A percentile compares a stretch with the other conserved stretches of the same genome.
phyloP scores from a whole-genome alignment of 2,329 filamentous ascomycete species.

The Microdochium nivale region DNA sequence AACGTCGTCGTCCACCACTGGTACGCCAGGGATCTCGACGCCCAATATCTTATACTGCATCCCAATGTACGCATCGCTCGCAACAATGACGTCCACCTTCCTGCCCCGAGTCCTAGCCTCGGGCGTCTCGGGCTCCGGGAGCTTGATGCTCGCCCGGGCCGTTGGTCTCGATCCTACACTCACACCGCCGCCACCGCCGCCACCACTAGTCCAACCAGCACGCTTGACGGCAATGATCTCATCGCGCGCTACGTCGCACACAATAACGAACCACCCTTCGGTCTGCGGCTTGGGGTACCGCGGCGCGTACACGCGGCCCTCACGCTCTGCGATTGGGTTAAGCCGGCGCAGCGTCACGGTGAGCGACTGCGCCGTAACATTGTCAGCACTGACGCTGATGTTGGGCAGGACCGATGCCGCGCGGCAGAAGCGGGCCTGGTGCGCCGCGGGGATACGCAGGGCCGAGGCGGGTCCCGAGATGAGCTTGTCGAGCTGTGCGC shows the following conservation, averaged over 20 bases:
- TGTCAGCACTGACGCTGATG: constrained; percentile 51
- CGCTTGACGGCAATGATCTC: constrained; percentile 84
- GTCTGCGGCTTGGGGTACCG: constrained; percentile 89
- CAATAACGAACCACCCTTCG: constrained; percentile 84
- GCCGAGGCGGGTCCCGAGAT: constrained; percentile 31
- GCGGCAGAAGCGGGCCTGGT: constrained; percentile 42
- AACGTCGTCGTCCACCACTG: constrained; percentile 38
- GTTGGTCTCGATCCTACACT: constrained; percentile 36
- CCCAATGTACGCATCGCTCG: constrained; percentile 83
- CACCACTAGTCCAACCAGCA: constrained; percentile 57
- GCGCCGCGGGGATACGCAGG: constrained; percentile 37
- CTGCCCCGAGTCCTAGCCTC: constrained; percentile 34
- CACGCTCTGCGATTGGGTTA: constrained; percentile 56
- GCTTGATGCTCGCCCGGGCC: constrained; percentile 48
- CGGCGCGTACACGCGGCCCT: constrained; percentile 76
- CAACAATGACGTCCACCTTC: constrained; percentile 63
- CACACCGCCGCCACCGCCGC: constrained; percentile 18
- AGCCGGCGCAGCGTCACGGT: constrained; percentile 55
- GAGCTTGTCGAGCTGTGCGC: constrained; percentile 25
- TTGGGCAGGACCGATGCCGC: constrained; percentile 61
- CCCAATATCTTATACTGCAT: constrained; percentile 48
- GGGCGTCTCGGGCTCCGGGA: constrained; percentile 39
- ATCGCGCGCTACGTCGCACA: constrained; percentile 58
- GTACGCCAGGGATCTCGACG: constrained; percentile 42
- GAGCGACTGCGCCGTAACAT: constrained; percentile 54